Conservation (phyloP, 177 flowering plant species). For the Vitis hybrid region DNA sequence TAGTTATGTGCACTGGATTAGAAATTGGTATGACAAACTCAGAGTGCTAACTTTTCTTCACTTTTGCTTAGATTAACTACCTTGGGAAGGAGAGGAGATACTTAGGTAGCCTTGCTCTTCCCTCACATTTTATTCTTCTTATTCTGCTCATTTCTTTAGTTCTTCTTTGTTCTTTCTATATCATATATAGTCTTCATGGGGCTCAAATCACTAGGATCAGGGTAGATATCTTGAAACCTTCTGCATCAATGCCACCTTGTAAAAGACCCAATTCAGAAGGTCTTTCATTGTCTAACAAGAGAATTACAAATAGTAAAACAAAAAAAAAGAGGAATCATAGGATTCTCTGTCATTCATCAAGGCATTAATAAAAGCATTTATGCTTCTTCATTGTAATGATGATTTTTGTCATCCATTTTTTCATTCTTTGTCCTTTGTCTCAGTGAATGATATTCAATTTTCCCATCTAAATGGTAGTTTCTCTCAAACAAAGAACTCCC, state of each 20-base stretch:
- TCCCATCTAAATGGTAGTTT: no score
- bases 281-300: neutral
- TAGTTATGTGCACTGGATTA: no score
- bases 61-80: neutral
- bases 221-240: neutral
- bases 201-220: neutral
- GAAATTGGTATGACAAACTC: neutral
- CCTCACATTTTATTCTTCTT: neutral
- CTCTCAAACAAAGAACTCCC: no score
- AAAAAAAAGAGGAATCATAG: no score
- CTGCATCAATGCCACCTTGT: neutral
- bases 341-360: no score
- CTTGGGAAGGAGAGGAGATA: neutral
- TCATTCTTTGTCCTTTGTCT: no score
- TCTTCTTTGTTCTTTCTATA: neutral
- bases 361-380: no score
- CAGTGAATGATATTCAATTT: no score
- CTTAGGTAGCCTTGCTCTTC: neutral
- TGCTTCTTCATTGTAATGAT: no score
- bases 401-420: no score
- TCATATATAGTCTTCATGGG: neutral
- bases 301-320: no score
- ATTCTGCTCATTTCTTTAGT: neutral
- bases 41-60: neutral
- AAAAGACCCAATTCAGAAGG: neutral